phyloP scores from a whole-genome alignment of 768 basidiomycete species.

The Suillus subalutaceus region DNA sequence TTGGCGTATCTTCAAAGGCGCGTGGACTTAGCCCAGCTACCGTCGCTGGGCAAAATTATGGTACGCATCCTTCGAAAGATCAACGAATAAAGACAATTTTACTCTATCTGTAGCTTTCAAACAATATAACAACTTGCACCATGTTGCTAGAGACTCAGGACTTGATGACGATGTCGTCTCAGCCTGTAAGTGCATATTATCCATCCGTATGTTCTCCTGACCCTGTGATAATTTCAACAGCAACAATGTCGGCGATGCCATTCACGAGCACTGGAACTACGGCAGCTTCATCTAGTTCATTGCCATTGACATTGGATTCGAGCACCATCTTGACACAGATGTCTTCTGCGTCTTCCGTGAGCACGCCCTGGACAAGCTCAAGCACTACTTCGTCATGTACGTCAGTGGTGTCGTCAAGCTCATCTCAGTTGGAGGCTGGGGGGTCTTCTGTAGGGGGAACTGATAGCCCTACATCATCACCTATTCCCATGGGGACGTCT shows the following conservation, averaged over 20 bases:
- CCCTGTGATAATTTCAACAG: background rate
- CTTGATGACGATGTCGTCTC: background rate
- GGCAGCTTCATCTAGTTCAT: background rate
- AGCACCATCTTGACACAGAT: background rate
- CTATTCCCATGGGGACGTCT: background rate
- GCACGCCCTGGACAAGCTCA: background rate
- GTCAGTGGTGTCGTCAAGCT: background rate
- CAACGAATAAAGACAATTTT: background rate
- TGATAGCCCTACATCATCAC: background rate
- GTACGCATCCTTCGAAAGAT: background rate
- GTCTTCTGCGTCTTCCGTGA: background rate
- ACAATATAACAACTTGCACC: background rate
- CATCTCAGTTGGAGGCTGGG: background rate
- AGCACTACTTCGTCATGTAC: background rate
- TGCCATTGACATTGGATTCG: background rate
- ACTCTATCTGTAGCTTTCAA: background rate
- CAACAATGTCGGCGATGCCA: background rate
- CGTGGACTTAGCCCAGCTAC: too few species aligned
- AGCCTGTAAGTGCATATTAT: background rate
- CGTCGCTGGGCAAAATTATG: background rate
- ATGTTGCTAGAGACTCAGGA: background rate
- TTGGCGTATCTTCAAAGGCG: background rate
- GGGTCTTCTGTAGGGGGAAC: too few species aligned
- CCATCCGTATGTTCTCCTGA: background rate
- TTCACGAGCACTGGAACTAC: background rate